phyloP scores from a whole-genome alignment of 108 stramenopile species.

The Fragilaria radians region DNA sequence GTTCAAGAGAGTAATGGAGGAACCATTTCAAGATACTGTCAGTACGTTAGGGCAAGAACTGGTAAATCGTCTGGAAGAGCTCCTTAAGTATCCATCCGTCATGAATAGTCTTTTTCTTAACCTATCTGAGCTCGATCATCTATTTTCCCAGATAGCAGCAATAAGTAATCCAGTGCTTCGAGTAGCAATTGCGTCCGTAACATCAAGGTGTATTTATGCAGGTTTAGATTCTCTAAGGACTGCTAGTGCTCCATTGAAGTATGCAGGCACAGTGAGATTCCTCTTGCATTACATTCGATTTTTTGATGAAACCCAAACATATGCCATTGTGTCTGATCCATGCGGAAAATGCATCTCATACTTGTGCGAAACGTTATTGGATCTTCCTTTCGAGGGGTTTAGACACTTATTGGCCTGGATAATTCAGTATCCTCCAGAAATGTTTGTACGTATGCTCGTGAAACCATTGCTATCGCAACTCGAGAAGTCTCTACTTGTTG shows the following conservation, averaged over 20 bases:
- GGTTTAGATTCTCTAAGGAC: slow-evolving; percentile 44
- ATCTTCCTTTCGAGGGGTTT: slow-evolving; percentile 53
- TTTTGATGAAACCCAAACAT: slow-evolving; percentile 27
- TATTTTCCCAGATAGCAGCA: slow-evolving; percentile 37
- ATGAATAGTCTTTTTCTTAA: slow-evolving; percentile 60
- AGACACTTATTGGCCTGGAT: slow-evolving; percentile 40
- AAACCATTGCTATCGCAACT: slow-evolving; percentile 48
- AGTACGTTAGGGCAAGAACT: slow-evolving; percentile 28
- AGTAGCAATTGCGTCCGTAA: slow-evolving; percentile 40
- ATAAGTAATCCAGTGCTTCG: slow-evolving; percentile 17
- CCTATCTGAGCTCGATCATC: slow-evolving; percentile 46
- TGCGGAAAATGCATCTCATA: slow-evolving; percentile 16
- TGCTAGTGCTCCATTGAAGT: slow-evolving; percentile 39
- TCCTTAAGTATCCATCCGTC: slow-evolving; percentile 52
- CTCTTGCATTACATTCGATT: slow-evolving; percentile 58
- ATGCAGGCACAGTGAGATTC: slow-evolving; percentile 57
- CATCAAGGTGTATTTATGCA: slow-evolving; percentile 45
- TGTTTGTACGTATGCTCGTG: slow-evolving; percentile 56
- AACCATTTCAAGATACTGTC: slow-evolving; percentile 29
- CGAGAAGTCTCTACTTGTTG: slow-evolving; percentile 24
- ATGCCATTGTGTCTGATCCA: slow-evolving; percentile 19
- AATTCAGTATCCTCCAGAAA: slow-evolving; percentile 29
- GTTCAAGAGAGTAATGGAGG: slow-evolving; percentile 9
- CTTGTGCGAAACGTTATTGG: slow-evolving; percentile 35
- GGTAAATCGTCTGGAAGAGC: slow-evolving; percentile 43